These are phyloP conservation scores for Colletotrichum camelliae DNA, from an alignment of 2,329 filamentous ascomycete genomes.

Conservation along the genomic window DNA sequence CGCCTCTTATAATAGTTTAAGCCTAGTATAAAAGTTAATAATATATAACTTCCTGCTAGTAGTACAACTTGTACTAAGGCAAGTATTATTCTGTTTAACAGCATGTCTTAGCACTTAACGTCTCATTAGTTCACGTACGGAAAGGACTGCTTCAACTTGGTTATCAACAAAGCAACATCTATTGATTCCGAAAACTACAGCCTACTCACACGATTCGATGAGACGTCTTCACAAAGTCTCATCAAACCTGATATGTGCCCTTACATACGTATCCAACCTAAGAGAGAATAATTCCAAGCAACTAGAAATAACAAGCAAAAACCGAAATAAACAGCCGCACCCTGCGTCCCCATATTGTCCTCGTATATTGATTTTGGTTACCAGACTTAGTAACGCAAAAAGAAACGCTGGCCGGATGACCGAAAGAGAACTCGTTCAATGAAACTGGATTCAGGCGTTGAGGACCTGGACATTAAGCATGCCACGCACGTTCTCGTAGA, in stretches of 20 bases:
- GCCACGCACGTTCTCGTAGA: neutral
- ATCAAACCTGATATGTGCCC: neutral
- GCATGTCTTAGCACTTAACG: neutral
- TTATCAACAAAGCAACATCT: accelerated
- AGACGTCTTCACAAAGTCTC: neutral
- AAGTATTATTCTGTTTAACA: neutral
- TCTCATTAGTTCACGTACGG: neutral
- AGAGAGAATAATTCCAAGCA: neutral
- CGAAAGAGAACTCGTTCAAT: neutral
- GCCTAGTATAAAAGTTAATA: no score
- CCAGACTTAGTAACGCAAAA: accelerated
- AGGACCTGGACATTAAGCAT: neutral
- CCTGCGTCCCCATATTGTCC: neutral
- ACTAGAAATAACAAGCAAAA: neutral
- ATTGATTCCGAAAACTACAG: neutral
- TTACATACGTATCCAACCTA: neutral
- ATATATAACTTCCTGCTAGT: neutral
- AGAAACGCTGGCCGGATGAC: neutral
- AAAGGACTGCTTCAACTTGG: neutral
- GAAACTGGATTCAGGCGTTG: neutral
- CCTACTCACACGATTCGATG: accelerated
- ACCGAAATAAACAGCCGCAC: neutral
- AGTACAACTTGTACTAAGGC: neutral
- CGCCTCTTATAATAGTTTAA: no score
- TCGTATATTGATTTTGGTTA: neutral